Percentiles rank a stretch among this genome's conserved stretches.
Evolutionary conservation across 2,329 filamentous ascomycete genomes (phyloP).

Genomic region (Ophidiomyces ophidiicola): DNA sequence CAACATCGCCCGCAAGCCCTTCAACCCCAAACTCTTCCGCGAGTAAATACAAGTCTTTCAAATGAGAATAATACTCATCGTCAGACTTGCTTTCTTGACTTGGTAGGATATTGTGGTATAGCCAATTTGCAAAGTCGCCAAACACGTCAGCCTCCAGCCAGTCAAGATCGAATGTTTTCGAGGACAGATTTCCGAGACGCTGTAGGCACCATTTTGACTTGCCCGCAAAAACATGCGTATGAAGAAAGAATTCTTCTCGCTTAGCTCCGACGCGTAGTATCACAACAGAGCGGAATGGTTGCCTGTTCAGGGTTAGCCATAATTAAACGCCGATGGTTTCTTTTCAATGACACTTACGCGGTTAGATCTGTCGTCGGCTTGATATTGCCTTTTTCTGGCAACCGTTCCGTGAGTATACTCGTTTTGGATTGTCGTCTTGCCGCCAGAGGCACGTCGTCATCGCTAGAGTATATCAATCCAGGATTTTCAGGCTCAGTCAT

Average conservation of each 20-base stretch:
- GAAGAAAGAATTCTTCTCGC: slow-evolving; percentile 8
- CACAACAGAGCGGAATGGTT: slow-evolving; percentile 3
- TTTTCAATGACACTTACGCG: too few species aligned
- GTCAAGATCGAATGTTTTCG: slow-evolving; percentile 1
- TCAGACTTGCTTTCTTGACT: not conserved
- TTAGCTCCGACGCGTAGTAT: slow-evolving; percentile 6
- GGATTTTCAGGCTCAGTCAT: too few species aligned
- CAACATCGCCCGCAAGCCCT: not conserved
- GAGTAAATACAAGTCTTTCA: slow-evolving; percentile 6
- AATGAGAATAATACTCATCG: not conserved
- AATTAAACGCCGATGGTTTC: too few species aligned
- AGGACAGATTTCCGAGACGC: not conserved
- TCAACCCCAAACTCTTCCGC: slow-evolving; percentile 3
- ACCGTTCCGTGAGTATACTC: too few species aligned
- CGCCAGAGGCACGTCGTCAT: too few species aligned
- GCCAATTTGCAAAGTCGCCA: slow-evolving; percentile 4
- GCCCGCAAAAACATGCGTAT: slow-evolving; percentile 1
- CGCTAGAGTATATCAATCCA: too few species aligned
- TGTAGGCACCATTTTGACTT: not conserved
- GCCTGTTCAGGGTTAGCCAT: slow-evolving; percentile 1
- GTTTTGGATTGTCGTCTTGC: too few species aligned
- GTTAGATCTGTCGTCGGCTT: too few species aligned
- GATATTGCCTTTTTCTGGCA: too few species aligned
- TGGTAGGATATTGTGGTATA: slow-evolving; percentile 5
- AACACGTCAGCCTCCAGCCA: slow-evolving; percentile 7